phyloP scores from a whole-genome alignment of 345 rosid genomes.

The Mercurialis annua region DNA sequence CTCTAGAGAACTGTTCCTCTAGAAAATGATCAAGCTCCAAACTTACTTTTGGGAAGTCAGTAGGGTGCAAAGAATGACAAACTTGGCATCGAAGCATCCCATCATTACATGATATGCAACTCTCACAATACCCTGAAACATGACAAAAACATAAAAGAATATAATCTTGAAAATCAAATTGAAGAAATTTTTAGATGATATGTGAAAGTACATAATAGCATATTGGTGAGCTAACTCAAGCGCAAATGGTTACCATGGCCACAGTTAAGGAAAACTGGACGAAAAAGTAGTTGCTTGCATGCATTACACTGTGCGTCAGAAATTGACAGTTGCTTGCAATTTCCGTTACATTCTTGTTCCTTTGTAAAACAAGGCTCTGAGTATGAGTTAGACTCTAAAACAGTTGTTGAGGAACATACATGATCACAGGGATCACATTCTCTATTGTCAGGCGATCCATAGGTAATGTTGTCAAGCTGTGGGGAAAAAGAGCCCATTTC shows the following conservation, averaged over 20 bases:
- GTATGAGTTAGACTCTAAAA: slow-evolving; percentile 11
- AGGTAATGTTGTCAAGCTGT: slow-evolving; percentile 37
- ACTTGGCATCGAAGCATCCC: slow-evolving; percentile 51
- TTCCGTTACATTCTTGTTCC: slow-evolving; percentile 24
- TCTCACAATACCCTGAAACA: slow-evolving; percentile 65
- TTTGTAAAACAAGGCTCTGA: slow-evolving; percentile 16
- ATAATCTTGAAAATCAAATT: not conserved
- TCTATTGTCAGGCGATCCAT: slow-evolving; percentile 20
- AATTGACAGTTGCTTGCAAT: slow-evolving; percentile 34
- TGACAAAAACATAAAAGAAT: not conserved
- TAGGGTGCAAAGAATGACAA: slow-evolving; percentile 60
- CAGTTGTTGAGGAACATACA: slow-evolving; percentile 16
- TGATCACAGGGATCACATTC: slow-evolving; percentile 23
- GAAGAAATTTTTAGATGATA: not conserved
- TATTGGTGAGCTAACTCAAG: not conserved
- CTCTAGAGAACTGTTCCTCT: slow-evolving; percentile 48
- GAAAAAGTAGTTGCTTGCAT: slow-evolving; percentile 62
- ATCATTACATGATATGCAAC: slow-evolving; percentile 42
- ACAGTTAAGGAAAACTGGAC: slow-evolving; percentile 70
- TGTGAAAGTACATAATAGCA: not conserved
- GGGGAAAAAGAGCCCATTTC: slow-evolving; percentile 38
- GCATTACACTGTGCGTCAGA: slow-evolving; percentile 58
- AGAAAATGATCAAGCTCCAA: slow-evolving; percentile 59
- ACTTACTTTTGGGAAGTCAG: slow-evolving; percentile 58
- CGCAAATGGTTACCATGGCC: slow-evolving; percentile 66